Percentiles rank a stretch among this genome's conserved stretches.
These are phyloP conservation scores for Dentipellis fragilis DNA, from an alignment of 768 basidiomycete species.

Conservation along the genomic window DNA sequence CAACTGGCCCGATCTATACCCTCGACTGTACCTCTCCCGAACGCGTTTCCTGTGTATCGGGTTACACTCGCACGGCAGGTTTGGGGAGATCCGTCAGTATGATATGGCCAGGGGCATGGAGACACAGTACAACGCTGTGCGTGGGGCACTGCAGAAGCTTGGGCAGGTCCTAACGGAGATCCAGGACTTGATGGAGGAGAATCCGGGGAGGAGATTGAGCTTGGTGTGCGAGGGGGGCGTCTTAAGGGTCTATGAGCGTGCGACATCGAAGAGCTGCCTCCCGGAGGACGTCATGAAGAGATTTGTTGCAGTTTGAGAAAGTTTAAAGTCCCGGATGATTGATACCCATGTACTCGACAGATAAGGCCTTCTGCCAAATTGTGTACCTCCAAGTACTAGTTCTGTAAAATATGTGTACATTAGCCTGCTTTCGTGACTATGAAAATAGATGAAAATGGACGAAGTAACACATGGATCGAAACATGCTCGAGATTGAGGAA, in stretches of 20 bases:
- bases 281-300: neutral
- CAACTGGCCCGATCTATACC: constrained; percentile 50
- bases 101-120: neutral
- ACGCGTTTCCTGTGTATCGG: neutral
- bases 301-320: neutral
- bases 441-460: too few relatives aligned
- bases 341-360: too few relatives aligned
- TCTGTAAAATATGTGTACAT: too few relatives aligned
- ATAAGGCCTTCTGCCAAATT: too few relatives aligned
- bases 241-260: neutral
- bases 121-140: neutral
- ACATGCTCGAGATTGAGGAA: too few relatives aligned
- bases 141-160: constrained; percentile 20
- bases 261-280: neutral
- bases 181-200: neutral
- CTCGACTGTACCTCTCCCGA: constrained; percentile 38
- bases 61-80: neutral
- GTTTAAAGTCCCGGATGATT: too few relatives aligned
- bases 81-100: neutral
- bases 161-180: neutral
- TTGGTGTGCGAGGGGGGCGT: neutral
- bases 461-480: too few relatives aligned
- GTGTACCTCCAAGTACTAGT: too few relatives aligned
- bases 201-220: neutral
- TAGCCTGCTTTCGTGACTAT: too few relatives aligned